phyloP scores from a whole-genome alignment of 225 moss, liverwort and hornwort species.

The Pleurozium schreberi region DNA sequence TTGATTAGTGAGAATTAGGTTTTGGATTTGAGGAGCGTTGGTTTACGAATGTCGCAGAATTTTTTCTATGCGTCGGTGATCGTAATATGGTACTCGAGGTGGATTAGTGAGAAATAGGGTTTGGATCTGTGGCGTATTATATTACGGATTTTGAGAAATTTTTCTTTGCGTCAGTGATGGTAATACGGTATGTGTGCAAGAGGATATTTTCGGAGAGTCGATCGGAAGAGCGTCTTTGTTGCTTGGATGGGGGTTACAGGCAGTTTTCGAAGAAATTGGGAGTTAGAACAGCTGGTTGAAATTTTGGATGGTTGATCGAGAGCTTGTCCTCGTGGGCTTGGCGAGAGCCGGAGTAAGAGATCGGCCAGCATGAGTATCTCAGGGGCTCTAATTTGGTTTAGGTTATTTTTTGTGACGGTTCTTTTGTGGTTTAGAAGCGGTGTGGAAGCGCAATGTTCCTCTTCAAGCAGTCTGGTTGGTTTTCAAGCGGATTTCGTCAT shows the following conservation, averaged over 20 bases:
- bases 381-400: background rate
- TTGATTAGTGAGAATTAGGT: background rate
- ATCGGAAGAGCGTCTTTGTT: background rate
- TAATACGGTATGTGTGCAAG: background rate
- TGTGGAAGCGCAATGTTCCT: conserved; percentile 36
- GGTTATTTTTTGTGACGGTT: background rate
- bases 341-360: background rate
- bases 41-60: background rate
- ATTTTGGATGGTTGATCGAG: conserved; percentile 15
- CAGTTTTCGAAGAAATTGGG: background rate
- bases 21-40: background rate
- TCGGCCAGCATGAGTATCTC: conserved; percentile 10
- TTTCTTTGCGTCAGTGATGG: background rate
- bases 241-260: background rate
- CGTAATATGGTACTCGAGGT: too few species aligned
- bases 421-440: background rate
- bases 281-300: background rate
- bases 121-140: background rate
- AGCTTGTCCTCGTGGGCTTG: background rate
- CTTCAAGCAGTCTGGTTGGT: conserved; percentile 48
- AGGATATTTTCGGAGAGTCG: background rate
- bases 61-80: background rate
- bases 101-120: background rate
- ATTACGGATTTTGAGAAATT: background rate
- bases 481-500: conserved; percentile 73